Percentiles rank a stretch among this genome's conserved stretches.
Evolutionary conservation across 116 monocot genomes (phyloP).

Genomic region (Zostera marina): DNA sequence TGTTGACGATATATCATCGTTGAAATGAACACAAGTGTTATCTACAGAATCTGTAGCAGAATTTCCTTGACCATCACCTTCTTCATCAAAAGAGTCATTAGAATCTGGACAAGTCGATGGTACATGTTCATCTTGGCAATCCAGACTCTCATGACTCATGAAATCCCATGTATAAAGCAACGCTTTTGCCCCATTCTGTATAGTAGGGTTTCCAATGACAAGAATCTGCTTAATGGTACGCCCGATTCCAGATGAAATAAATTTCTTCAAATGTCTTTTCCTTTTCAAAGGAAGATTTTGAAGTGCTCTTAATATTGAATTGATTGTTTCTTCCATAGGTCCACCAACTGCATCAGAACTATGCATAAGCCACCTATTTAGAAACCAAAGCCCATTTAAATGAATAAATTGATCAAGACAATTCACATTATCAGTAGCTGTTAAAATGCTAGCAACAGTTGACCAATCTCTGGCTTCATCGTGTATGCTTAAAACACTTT

Average conservation of each 20-base stretch:
- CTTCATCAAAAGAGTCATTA: not conserved
- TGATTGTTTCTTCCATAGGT: constrained; percentile 32
- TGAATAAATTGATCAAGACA: constrained; percentile 58
- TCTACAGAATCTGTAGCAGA: constrained; percentile 8
- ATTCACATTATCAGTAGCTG: constrained; percentile 36
- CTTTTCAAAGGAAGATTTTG: constrained; percentile 32
- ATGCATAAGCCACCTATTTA: constrained; percentile 46
- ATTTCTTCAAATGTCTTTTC: constrained; percentile 26
- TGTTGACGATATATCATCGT: constrained; percentile 3
- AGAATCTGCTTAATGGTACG: constrained; percentile 25
- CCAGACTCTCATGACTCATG: not conserved
- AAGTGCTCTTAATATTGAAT: constrained; percentile 27
- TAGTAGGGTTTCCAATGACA: constrained; percentile 8
- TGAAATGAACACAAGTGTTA: constrained; percentile 1
- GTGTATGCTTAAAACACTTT: constrained; percentile 8
- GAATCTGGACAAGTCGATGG: not conserved
- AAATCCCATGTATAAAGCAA: constrained; percentile 14
- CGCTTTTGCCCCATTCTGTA: constrained; percentile 29
- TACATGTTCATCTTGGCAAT: constrained; percentile 9
- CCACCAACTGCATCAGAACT: constrained; percentile 9
- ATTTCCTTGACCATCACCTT: constrained; percentile 2
- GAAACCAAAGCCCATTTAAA: constrained; percentile 54
- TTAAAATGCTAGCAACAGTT: constrained; percentile 30
- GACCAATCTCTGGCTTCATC: constrained; percentile 49
- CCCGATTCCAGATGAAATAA: constrained; percentile 24